Base-by-base conservation (phyloP, 441 rosid species). In the Kokia cookei region DNA sequence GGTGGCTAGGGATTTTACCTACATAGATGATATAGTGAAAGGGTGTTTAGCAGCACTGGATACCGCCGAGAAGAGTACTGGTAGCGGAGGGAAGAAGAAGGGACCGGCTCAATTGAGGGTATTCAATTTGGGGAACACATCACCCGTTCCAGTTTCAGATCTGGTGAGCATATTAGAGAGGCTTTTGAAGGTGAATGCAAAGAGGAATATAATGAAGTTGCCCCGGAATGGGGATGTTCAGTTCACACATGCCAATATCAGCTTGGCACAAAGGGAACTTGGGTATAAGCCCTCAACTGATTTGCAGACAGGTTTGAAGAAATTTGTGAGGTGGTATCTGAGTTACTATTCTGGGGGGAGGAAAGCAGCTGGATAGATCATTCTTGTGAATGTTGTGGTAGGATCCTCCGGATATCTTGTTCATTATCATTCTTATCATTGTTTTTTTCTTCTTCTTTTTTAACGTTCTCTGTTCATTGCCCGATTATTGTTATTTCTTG, bases 1-100 rank as follows among this genome's bases (percentile, higher is more conserved):
- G 0, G 99, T 96, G 71, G 97, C 99, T 32, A 83, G 99, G 76
- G 99, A 96, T 80, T 96, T 96, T 65, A 96, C 99, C 58, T 96
- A 91, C 86, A 88, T 96, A 43, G 99, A 96, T 74, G 99, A 96
- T 80, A 96, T 96, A 42, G 99, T 93, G 65, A 91, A 90, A 80
- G 99, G 99, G 7, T 96, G 98, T 73, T 80, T 96, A 76, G 97
- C 83, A 1, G 83, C 99, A 17, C 78, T 96, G 76, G 98, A 96
- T 76, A 96, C 98, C 15, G 94, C 99, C 1, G 86, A 86, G 86
- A 96, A 90, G 89, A 96, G 99, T 81, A 93, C 98, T 0, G 99
- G 99, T 7, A 91, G 88, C 75, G 94, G 98, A 50, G 97, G 97
- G 75, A 93, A 89, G 88, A 96, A 96, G 88, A 93, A 79, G 79